Evolutionary conservation across 441 rosid species (phyloP).

Genomic region (Populus trichocarpa): DNA sequence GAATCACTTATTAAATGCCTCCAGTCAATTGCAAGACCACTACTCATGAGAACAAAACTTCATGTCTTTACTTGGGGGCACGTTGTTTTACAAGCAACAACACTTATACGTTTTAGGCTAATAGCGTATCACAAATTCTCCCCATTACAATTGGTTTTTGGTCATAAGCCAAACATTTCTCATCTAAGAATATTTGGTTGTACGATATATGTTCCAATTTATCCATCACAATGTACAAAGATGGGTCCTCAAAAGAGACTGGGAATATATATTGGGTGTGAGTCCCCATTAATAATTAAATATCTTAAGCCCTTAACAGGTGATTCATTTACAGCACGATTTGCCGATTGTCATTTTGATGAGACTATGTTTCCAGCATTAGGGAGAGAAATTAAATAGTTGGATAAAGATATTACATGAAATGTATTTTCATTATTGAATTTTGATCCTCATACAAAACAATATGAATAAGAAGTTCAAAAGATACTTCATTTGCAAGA

Average conservation of each 20-base stretch:
- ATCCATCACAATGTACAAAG: background rate
- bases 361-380: background rate
- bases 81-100: background rate
- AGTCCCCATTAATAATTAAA: background rate
- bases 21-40: background rate
- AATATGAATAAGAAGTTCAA: no score
- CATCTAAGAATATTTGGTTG: slow-evolving; percentile 9
- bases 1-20: no score
- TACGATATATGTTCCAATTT: background rate
- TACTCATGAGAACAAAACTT: background rate
- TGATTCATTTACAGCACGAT: background rate
- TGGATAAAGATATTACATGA: no score
- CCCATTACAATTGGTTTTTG: background rate
- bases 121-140: background rate
- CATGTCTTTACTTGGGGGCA: background rate
- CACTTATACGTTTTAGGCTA: background rate
- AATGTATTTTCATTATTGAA: no score
- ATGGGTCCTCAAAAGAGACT: background rate
- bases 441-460: no score
- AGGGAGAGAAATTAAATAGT: no score
- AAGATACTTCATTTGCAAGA: no score
- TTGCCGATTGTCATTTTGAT: background rate
- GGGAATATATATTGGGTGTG: background rate
- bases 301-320: background rate
- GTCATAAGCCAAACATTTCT: background rate